Conservation (phyloP, 2,329 filamentous ascomycete genomes). For the Aureobasidium leucospermi region DNA sequence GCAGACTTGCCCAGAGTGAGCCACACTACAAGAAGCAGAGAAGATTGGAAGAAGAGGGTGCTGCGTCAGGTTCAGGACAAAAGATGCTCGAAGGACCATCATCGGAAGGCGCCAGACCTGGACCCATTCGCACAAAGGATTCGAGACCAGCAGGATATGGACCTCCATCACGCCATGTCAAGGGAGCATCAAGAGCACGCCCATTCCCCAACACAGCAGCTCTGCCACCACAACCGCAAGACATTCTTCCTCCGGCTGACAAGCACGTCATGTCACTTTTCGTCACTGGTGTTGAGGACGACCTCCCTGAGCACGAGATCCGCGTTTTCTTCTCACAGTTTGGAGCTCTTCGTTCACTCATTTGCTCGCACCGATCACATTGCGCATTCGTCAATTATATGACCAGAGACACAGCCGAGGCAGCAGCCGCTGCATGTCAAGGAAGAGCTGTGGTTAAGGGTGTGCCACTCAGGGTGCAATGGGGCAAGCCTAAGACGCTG, state of each 20-base stretch:
- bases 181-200: constrained; percentile 39
- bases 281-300: constrained; percentile 90
- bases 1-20: constrained; percentile 80
- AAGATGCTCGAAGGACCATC: constrained; percentile 36
- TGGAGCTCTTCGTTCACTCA: constrained; percentile 82
- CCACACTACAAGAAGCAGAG: constrained; percentile 90
- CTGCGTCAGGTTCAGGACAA: constrained; percentile 28
- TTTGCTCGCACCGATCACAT: constrained; percentile 95
- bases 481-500: constrained; percentile 86
- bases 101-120: constrained; percentile 39
- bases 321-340: constrained; percentile 84
- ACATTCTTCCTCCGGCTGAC: constrained; percentile 79
- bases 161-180: constrained; percentile 26
- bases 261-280: constrained; percentile 87
- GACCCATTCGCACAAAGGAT: constrained; percentile 71
- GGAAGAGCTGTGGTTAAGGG: constrained; percentile 85
- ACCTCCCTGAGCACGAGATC: constrained; percentile 85
- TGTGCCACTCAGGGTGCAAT: constrained; percentile 81
- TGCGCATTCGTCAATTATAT: constrained; percentile 96
- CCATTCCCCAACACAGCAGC: constrained; percentile 65
- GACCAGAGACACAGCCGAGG: constrained; percentile 75
- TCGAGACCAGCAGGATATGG: constrained; percentile 29
- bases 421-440: constrained; percentile 74
- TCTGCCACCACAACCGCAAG: constrained; percentile 71
- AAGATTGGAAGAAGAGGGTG: constrained; percentile 56